Base-by-base conservation (phyloP, 768 basidiomycete species). In the Imleria badia region DNA sequence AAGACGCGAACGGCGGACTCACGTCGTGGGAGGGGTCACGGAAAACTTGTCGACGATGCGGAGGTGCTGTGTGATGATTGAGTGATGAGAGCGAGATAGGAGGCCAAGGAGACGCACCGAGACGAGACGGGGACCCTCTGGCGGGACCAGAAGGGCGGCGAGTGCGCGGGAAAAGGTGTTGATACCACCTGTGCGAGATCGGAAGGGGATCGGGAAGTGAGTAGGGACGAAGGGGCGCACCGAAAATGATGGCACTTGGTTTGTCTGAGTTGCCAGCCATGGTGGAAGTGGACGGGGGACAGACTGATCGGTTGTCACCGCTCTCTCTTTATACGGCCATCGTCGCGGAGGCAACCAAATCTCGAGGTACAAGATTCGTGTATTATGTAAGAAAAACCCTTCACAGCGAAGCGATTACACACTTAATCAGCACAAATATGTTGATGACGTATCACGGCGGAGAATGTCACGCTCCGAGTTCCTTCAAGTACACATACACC, bases 81-180 rank as follows among this genome's bases (percentile, higher is more conserved):
- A 63, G 50, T 45, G 52, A 52, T 14, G 47, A n/a, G 20, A n/a
- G 49, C 2, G 29, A 55, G 12, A 38, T 10, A 68, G 60, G 56
- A 47, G 49, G 38, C 45, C 36, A 42, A 36, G 52, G 41, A 47
- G 22, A 73, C 86, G 49, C 68, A 92, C 91, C 48, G 86, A 84
- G 48, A 91, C 91, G 23, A 89, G 76, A 26, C 84, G 72, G 55
- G 85, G 83, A 35, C 85, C 88, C 33, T 85, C 75, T 8, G 81
- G 63, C 3, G 89, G 89, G 35, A 90, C 82, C 14, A 94, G 80
- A 38, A 79, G 72, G 48, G 79, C 74, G 35, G 87, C 86, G 48
- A 94, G 81, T 45, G 85, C 78, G 47, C 91, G 81, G 10, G 91
- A 84, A 67, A 77, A 87, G 50, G 87, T 89, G 74, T 91, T 91